A percentile compares a stretch with the other conserved stretches of the same genome.
Evolutionary conservation across 2,329 filamentous ascomycete species (phyloP).

Genomic region (Sporothrix humicola): DNA sequence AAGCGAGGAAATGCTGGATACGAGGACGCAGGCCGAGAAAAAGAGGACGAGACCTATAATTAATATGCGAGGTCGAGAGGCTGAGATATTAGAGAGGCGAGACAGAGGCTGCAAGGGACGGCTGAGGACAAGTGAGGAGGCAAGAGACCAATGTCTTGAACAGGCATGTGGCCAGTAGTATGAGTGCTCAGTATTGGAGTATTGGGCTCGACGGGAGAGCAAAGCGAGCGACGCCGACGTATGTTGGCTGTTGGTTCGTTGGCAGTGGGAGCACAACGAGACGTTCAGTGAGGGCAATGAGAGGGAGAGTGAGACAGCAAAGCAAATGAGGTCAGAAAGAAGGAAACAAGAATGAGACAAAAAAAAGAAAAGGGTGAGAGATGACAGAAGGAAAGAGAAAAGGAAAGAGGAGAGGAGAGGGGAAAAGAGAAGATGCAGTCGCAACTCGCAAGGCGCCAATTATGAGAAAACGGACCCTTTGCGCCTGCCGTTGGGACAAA

Average conservation of each 20-base stretch:
- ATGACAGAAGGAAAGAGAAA: neutral
- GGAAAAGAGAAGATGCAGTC: neutral
- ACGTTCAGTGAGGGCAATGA: neutral
- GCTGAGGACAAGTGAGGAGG: neutral
- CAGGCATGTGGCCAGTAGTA: slow-evolving; percentile 14
- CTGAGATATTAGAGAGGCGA: neutral
- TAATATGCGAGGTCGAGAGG: slow-evolving; percentile 14
- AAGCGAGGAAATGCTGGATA: neutral
- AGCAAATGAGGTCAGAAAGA: neutral
- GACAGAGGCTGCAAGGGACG: slow-evolving; percentile 14
- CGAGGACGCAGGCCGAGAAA: neutral
- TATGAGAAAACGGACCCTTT: slow-evolving; percentile 22
- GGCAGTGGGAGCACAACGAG: neutral
- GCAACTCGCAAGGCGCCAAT: slow-evolving; percentile 4
- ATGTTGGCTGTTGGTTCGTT: too few relatives aligned
- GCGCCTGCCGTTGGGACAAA: slow-evolving; percentile 25
- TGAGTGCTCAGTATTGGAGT: neutral
- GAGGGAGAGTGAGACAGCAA: neutral
- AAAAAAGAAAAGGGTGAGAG: neutral
- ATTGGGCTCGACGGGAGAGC: neutral
- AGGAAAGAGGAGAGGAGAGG: neutral
- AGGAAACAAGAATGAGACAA: neutral
- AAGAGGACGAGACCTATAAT: slow-evolving; percentile 2
- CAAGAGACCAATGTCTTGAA: slow-evolving; percentile 22
- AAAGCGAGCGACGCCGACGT: neutral